These are phyloP conservation scores for Citrus medica DNA, from an alignment of 345 rosid species.

Conservation along the genomic window DNA sequence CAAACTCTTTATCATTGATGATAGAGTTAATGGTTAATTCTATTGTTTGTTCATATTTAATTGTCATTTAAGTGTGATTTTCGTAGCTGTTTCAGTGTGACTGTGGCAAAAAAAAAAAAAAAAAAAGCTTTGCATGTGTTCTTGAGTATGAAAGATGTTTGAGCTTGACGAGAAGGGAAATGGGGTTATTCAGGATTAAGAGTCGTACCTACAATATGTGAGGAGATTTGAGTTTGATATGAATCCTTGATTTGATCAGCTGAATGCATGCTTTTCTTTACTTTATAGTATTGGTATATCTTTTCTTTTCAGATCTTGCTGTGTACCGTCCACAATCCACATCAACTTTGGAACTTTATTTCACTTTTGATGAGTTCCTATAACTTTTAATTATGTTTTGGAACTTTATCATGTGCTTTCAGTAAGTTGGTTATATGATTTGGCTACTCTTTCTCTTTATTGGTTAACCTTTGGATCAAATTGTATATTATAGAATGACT, in stretches of 20 bases:
- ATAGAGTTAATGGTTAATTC: neutral
- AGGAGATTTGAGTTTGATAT: neutral
- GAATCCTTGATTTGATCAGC: conserved; percentile 4
- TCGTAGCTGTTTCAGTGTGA: neutral
- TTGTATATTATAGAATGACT: neutral
- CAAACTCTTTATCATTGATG: neutral
- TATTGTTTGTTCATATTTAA: neutral
- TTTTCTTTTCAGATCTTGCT: too few relatives aligned
- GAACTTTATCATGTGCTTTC: neutral
- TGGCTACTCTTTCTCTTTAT: neutral
- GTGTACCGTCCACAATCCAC: neutral
- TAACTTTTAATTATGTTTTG: neutral
- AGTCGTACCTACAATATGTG: neutral
- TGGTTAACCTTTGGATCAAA: neutral
- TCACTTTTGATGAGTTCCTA: neutral
- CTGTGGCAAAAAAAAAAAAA: too few relatives aligned
- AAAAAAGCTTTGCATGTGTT: neutral
- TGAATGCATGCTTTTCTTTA: neutral
- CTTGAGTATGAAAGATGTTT: neutral
- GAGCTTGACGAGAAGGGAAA: neutral
- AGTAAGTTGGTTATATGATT: neutral
- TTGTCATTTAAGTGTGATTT: neutral
- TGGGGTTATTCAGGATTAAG: neutral
- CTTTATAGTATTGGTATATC: neutral
- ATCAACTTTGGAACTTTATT: neutral